Conservation (phyloP, 176 grass and related monocot species). For the Oryza officinalis region DNA sequence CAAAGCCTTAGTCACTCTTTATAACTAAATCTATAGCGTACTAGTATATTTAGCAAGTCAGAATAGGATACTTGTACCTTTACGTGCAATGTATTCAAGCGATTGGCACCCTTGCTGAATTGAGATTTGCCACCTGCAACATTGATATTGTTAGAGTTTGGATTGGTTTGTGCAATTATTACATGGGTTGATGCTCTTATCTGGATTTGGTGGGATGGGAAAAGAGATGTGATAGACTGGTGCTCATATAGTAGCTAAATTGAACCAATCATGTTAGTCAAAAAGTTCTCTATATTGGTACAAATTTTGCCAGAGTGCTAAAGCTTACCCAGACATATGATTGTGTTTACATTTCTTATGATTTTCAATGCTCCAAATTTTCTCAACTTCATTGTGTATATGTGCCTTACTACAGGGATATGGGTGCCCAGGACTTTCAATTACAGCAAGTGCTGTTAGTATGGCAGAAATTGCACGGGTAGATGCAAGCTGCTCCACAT, state of each 20-base stretch:
- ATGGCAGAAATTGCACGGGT: slow-evolving; percentile 72
- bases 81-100: not conserved
- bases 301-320: not conserved
- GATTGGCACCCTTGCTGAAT: not conserved
- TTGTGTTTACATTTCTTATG: not conserved
- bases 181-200: too few relatives aligned
- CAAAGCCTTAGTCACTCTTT: too few relatives aligned
- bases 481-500: slow-evolving; percentile 75
- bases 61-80: not conserved
- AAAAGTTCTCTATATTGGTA: not conserved
- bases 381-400: not conserved
- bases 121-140: not conserved
- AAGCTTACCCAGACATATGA: not conserved
- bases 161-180: too few relatives aligned
- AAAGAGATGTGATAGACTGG: not conserved
- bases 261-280: not conserved
- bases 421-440: slow-evolving; percentile 65
- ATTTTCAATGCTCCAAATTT: slow-evolving; percentile 11
- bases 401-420: slow-evolving; percentile 49
- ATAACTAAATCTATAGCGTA: too few relatives aligned
- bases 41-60: not conserved
- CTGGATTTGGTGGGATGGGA: not conserved
- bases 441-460: slow-evolving; percentile 63
- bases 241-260: not conserved
- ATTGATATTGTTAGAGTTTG: too few relatives aligned